Evolutionary conservation across 805 yeast genomes (phyloP).

Genomic region (Metschnikowia gruessii): DNA sequence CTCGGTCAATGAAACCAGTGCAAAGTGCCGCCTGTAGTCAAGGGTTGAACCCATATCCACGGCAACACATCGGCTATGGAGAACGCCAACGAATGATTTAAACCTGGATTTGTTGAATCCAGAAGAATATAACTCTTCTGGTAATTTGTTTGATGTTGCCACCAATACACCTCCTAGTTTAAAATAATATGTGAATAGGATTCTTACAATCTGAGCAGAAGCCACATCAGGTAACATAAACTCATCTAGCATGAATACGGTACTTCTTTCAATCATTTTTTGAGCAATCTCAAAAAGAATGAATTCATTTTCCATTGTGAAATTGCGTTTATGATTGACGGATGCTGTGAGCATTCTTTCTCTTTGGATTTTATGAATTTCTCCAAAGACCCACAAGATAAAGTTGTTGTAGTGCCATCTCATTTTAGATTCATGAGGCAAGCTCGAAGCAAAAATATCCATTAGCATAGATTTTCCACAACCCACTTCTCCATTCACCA

Average conservation of each 20-base stretch:
- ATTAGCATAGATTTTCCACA: conserved; percentile 73
- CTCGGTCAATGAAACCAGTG: conserved; percentile 16
- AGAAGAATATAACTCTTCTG: conserved; percentile 67
- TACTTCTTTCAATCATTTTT: conserved; percentile 54
- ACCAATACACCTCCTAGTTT: conserved; percentile 72
- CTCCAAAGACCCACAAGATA: conserved; percentile 63
- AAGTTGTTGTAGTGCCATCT: conserved; percentile 72
- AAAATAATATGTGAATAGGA: conserved; percentile 65
- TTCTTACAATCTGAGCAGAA: conserved; percentile 64
- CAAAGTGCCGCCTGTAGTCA: conserved; percentile 50
- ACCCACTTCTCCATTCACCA: conserved; percentile 66
- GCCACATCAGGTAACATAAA: conserved; percentile 78
- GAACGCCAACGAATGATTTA: conserved; percentile 51
- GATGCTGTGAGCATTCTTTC: conserved; percentile 38
- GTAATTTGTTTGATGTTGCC: conserved; percentile 70
- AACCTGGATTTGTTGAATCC: conserved; percentile 60
- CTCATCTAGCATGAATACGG: conserved; percentile 65
- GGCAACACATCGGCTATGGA: conserved; percentile 57
- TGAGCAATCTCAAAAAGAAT: conserved; percentile 65
- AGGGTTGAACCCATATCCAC: conserved; percentile 57
- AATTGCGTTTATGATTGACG: conserved; percentile 17
- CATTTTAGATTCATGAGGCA: conserved; percentile 61
- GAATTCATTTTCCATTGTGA: conserved; percentile 55
- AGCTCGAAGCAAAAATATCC: conserved; percentile 64
- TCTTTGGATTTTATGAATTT: conserved; percentile 54